These are phyloP conservation scores for Diaporthe amygdali DNA, from an alignment of 2,329 filamentous ascomycete species.

Conservation along the genomic window DNA sequence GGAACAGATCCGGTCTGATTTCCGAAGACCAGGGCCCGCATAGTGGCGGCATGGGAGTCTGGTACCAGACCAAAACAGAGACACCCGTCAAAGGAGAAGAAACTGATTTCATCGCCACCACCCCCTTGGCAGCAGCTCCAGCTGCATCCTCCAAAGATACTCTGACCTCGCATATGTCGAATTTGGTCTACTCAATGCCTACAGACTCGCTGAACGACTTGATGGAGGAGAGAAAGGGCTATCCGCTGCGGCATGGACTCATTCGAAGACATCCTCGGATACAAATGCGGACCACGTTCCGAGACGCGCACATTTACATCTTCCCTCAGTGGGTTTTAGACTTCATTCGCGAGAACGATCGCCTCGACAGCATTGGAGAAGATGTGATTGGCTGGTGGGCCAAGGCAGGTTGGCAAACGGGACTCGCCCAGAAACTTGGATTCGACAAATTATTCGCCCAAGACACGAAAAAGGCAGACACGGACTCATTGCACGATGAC, in stretches of 20 bases:
- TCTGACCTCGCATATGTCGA: constrained; percentile 72
- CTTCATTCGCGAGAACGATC: constrained; percentile 79
- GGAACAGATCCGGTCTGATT: constrained; percentile 42
- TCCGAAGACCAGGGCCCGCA: constrained; percentile 40
- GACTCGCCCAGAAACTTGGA: constrained; percentile 78
- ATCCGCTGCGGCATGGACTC: constrained; percentile 78
- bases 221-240: constrained; percentile 73
- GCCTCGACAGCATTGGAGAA: constrained; percentile 86
- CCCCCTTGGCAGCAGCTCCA: constrained; percentile 64
- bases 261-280: constrained; percentile 76
- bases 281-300: constrained; percentile 81
- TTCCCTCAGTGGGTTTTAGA: constrained; percentile 92
- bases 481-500: constrained; percentile 33
- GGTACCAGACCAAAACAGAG: constrained; percentile 83
- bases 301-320: constrained; percentile 94
- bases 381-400: constrained; percentile 96
- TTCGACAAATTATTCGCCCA: constrained; percentile 68
- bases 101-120: constrained; percentile 87
- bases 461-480: constrained; percentile 36
- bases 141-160: constrained; percentile 67
- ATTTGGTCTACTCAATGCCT: constrained; percentile 83
- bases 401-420: constrained; percentile 89
- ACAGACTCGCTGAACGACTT: constrained; percentile 89
- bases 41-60: constrained; percentile 85
- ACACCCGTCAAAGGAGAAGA: constrained; percentile 86